A percentile compares a stretch with the other conserved stretches of the same genome.
Evolutionary conservation across 1,284 basidiomycete genomes (phyloP).

Genomic region (Hymenochaete sp.): DNA sequence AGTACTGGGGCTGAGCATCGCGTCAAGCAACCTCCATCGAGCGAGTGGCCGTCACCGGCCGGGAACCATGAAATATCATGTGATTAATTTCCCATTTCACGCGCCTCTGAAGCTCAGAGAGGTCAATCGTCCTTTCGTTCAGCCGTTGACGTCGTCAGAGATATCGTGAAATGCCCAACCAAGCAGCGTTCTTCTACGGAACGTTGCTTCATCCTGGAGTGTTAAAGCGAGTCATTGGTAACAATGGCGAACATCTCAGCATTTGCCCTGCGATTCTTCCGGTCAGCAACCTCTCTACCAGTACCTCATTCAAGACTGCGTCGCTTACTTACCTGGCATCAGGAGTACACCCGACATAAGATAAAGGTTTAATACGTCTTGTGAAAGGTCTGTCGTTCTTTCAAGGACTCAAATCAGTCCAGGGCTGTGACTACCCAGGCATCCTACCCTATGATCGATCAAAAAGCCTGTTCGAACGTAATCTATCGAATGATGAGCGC

Average conservation of each 20-base stretch:
- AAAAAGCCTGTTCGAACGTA: slow-evolving; percentile 33
- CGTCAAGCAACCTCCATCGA: neutral
- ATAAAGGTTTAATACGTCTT: slow-evolving; percentile 31
- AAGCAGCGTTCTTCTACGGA: slow-evolving; percentile 79
- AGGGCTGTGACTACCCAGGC: slow-evolving; percentile 75
- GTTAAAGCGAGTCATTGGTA: slow-evolving; percentile 44
- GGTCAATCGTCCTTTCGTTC: too few relatives aligned
- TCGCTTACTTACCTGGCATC: slow-evolving; percentile 8
- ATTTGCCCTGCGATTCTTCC: slow-evolving; percentile 42
- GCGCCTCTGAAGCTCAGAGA: too few relatives aligned
- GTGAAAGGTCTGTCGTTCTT: neutral
- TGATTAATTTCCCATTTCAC: neutral
- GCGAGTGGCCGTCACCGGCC: neutral
- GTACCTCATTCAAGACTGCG: slow-evolving; percentile 1
- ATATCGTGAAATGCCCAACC: slow-evolving; percentile 1
- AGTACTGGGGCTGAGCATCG: too few relatives aligned
- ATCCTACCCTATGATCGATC: slow-evolving; percentile 51
- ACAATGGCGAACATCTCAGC: slow-evolving; percentile 33
- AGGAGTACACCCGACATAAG: slow-evolving; percentile 75
- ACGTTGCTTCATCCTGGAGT: slow-evolving; percentile 52
- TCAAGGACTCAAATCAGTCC: slow-evolving; percentile 5
- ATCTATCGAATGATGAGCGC: slow-evolving; percentile 40
- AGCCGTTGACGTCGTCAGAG: too few relatives aligned
- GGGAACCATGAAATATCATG: neutral
- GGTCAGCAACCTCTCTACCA: slow-evolving; percentile 24